These are phyloP conservation scores for Gyrodon lividus DNA, from an alignment of 768 basidiomycete genomes.

Conservation along the genomic window DNA sequence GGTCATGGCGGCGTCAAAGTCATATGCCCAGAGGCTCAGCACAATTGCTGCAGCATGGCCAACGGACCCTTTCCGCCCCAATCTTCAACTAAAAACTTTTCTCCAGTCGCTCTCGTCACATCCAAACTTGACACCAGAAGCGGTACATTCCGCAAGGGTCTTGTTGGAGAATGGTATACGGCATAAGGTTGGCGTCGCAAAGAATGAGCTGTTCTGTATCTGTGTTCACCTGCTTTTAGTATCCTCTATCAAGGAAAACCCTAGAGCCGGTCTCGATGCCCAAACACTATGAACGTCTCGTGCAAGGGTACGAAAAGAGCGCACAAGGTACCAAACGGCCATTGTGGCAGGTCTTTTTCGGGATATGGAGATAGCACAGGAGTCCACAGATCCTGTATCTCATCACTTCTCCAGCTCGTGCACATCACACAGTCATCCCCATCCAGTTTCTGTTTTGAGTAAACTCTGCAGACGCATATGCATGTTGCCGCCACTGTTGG, in stretches of 20 bases:
- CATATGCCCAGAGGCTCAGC: conserved; percentile 50
- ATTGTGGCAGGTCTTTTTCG: conserved; percentile 84
- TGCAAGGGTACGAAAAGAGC: conserved; percentile 74
- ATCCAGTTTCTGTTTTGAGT: background rate
- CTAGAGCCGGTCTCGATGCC: conserved; percentile 71
- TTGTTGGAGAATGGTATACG: conserved; percentile 55
- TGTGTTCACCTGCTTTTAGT: conserved; percentile 42
- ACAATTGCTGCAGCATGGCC: conserved; percentile 64
- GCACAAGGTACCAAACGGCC: conserved; percentile 73
- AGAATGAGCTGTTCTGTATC: conserved; percentile 11
- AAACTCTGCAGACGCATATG: background rate
- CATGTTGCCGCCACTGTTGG: background rate
- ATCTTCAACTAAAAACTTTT: conserved; percentile 68
- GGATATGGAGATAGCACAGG: conserved; percentile 49
- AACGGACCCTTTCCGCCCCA: conserved; percentile 72
- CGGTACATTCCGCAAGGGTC: conserved; percentile 58
- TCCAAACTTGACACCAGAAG: conserved; percentile 60
- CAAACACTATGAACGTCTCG: conserved; percentile 67
- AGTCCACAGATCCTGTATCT: background rate
- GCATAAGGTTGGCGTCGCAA: conserved; percentile 47
- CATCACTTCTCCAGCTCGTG: background rate
- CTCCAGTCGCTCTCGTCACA: conserved; percentile 64
- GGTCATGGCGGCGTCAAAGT: conserved; percentile 34
- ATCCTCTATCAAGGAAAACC: conserved; percentile 61
- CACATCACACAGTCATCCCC: background rate